These are phyloP conservation scores for Cytospora chrysosperma DNA, from an alignment of 2,329 filamentous ascomycete genomes.

Conservation along the genomic window DNA sequence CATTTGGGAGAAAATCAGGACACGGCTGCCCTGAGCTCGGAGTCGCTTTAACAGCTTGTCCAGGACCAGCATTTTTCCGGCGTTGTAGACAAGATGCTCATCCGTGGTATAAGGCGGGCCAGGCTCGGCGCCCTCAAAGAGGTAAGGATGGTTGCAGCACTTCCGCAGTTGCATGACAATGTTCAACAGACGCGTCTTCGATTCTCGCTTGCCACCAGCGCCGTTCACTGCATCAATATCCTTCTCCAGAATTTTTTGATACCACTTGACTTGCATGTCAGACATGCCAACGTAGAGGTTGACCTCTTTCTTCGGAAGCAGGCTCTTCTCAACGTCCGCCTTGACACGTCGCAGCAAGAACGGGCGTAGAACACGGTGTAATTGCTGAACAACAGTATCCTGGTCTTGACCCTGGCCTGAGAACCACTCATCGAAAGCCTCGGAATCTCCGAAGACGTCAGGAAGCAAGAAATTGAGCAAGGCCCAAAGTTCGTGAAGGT, in stretches of 20 bases:
- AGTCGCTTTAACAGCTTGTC: constrained; percentile 87
- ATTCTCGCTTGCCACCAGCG: constrained; percentile 92
- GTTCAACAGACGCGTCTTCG: constrained; percentile 93
- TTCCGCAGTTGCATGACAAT: constrained; percentile 99
- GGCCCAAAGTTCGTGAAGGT: constrained; percentile 96
- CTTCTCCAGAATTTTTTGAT: constrained; percentile 97
- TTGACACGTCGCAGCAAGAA: constrained; percentile 96
- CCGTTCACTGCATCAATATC: constrained; percentile 99
- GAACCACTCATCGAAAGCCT: constrained; percentile 98
- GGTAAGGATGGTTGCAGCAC: constrained; percentile 97
- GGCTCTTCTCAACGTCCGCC: constrained; percentile 95
- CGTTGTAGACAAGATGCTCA: constrained; percentile 89
- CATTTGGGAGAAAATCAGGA: constrained; percentile 99
- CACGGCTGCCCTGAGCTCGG: constrained; percentile 82
- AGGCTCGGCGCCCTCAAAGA: constrained; percentile 96
- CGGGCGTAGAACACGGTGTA: constrained; percentile 88
- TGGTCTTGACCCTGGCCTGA: constrained; percentile 86
- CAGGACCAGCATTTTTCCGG: constrained; percentile 95
- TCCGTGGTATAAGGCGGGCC: constrained; percentile 98
- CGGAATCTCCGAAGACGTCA: constrained; percentile 94
- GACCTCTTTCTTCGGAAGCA: constrained; percentile 94
- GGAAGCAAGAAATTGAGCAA: constrained; percentile 96
- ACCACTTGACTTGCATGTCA: constrained; percentile 99
- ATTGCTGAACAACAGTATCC: constrained; percentile 91
- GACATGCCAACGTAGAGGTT: constrained; percentile 98